Percentiles rank a stretch among this genome's conserved stretches.
Conservation (phyloP, 176 grass and related monocot genomes). For the Carex cristatella region DNA sequence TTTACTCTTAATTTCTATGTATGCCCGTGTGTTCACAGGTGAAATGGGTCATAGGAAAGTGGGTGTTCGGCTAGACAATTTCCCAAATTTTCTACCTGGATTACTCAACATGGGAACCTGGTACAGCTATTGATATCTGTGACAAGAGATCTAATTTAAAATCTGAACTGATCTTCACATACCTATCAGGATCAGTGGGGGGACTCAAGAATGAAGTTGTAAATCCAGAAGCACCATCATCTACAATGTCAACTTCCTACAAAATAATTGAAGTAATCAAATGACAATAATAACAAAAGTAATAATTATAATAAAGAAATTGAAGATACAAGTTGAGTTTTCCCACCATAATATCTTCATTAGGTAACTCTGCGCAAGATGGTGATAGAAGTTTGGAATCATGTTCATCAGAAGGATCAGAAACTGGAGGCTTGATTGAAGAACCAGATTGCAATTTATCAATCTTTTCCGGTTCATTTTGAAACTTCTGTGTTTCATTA, state of each 20-base stretch:
- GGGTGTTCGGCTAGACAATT: not conserved
- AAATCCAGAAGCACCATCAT: not conserved
- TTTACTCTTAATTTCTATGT: not conserved
- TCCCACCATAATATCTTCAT: not conserved
- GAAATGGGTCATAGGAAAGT: not conserved
- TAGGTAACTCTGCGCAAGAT: not conserved
- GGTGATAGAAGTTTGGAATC: not conserved
- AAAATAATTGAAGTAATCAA: conserved; percentile 3
- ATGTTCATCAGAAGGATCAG: conserved; percentile 2
- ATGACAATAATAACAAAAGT: not conserved
- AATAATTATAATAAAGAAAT: not conserved
- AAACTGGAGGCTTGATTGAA: not conserved
- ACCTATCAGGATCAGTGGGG: conserved; percentile 3
- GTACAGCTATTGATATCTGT: not conserved
- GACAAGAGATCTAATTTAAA: not conserved
- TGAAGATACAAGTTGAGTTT: not conserved
- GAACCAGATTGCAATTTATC: conserved; percentile 18
- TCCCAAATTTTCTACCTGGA: not conserved
- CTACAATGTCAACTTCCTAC: conserved; percentile 8
- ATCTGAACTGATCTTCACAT: not conserved
- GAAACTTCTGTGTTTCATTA: not conserved
- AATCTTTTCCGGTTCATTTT: not conserved
- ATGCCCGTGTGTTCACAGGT: not conserved
- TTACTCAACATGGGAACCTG: not conserved
- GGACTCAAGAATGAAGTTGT: not conserved